These are phyloP conservation scores for Aphanomyces stellatus DNA, from an alignment of 352 stramenopile genomes.

Conservation along the genomic window DNA sequence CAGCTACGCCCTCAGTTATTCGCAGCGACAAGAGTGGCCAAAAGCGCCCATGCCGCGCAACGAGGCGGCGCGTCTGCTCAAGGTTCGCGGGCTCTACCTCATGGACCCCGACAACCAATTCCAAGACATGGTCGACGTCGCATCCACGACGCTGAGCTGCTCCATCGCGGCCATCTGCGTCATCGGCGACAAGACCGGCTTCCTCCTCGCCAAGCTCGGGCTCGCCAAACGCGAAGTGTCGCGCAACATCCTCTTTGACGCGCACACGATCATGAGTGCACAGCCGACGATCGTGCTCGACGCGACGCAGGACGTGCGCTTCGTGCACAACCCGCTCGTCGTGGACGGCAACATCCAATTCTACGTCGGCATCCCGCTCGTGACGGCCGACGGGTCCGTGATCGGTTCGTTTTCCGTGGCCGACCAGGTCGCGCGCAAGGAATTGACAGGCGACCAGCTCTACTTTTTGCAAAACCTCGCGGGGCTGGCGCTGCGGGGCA, in stretches of 20 bases:
- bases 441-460: conserved; percentile 63
- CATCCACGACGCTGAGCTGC: conserved; percentile 66
- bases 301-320: conserved; percentile 64
- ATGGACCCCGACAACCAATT: conserved; percentile 72
- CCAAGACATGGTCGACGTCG: conserved; percentile 83
- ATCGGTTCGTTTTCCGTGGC: conserved; percentile 72
- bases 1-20: conserved; percentile 74
- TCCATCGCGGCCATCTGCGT: conserved; percentile 77
- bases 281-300: conserved; percentile 77
- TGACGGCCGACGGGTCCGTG: conserved; percentile 51
- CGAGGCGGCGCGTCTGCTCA: conserved; percentile 50
- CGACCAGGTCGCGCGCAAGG: conserved; percentile 65
- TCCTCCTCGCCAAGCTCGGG: conserved; percentile 71
- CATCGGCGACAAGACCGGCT: conserved; percentile 78
- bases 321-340: conserved; percentile 70
- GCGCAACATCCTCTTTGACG: conserved; percentile 69
- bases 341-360: conserved; percentile 68
- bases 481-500: conserved; percentile 56
- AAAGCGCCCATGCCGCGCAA: conserved; percentile 64
- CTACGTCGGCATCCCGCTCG: conserved; percentile 71
- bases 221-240: conserved; percentile 69
- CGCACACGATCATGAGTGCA: conserved; percentile 71
- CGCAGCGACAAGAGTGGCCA: conserved; percentile 69
- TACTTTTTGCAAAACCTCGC: conserved; percentile 81
- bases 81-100: conserved; percentile 65